Conservation (phyloP, 345 rosid genomes). For the Syzygium aromaticum region DNA sequence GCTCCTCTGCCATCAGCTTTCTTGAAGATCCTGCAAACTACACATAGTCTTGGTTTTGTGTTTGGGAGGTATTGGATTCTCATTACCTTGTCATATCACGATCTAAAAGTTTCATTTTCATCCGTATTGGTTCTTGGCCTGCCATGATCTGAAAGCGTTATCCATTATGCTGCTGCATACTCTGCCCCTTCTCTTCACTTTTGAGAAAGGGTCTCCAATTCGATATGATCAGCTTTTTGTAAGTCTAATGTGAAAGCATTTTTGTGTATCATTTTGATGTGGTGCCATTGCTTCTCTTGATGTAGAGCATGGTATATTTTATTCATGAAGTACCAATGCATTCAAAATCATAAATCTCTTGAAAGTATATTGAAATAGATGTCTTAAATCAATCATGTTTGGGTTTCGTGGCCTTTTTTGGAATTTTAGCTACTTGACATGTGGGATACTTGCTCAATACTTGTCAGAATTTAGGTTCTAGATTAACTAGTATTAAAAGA, state of each 20-base stretch:
- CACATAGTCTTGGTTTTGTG: constrained; percentile 64
- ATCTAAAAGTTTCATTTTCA: background rate
- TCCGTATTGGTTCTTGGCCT: background rate
- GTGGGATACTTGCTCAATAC: background rate
- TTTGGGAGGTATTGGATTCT: constrained; percentile 59
- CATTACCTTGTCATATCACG: background rate
- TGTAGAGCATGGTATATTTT: background rate
- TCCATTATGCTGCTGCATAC: background rate
- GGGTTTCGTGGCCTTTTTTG: background rate
- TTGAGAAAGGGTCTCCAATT: background rate
- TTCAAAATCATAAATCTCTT: background rate
- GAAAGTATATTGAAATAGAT: background rate
- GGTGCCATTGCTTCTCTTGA: background rate
- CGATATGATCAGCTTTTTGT: background rate
- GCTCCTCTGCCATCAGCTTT: constrained; percentile 89
- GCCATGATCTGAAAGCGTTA: background rate
- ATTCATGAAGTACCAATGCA: background rate
- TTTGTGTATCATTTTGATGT: background rate
- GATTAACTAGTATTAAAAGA: background rate
- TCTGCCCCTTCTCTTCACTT: background rate
- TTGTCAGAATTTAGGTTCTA: background rate
- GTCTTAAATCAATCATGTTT: background rate
- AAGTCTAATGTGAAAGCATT: background rate
- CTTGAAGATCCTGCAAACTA: constrained; percentile 72
- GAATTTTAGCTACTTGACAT: background rate